Conservation (phyloP, 208 protist genomes). For the Porcisia deanei region DNA sequence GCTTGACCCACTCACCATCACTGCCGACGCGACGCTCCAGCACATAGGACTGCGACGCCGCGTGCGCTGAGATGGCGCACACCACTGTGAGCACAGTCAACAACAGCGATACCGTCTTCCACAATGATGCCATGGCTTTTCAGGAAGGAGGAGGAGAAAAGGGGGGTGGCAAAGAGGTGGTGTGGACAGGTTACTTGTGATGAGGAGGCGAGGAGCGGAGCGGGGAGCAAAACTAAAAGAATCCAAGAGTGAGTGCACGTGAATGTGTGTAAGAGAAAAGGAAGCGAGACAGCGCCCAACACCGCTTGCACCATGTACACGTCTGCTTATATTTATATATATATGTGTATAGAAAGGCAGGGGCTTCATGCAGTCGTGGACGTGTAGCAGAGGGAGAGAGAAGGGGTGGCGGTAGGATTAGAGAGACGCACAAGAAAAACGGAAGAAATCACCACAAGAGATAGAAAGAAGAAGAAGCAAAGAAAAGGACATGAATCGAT, state of each 20-base stretch:
- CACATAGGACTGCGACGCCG: slow-evolving; percentile 57
- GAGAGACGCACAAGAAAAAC: background rate
- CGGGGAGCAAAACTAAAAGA: background rate
- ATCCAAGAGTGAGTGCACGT: background rate
- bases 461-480: background rate
- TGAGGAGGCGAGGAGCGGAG: background rate
- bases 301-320: background rate
- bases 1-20: slow-evolving; percentile 40
- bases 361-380: background rate
- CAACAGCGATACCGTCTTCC: slow-evolving; percentile 7
- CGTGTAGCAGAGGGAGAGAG: background rate
- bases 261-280: background rate
- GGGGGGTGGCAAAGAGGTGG: background rate
- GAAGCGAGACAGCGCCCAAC: background rate
- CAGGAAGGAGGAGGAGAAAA: background rate
- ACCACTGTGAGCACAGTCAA: slow-evolving; percentile 21
- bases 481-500: background rate
- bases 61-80: slow-evolving; percentile 16
- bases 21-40: slow-evolving; percentile 70
- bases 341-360: background rate
- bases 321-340: background rate
- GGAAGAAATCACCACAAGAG: background rate
- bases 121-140: slow-evolving; percentile 2
- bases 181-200: background rate
- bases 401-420: background rate